A percentile compares a stretch with the other conserved stretches of the same genome.
Evolutionary conservation across 31 red algal species (phyloP).

Genomic region (Odonthalia washingtoniensis): DNA sequence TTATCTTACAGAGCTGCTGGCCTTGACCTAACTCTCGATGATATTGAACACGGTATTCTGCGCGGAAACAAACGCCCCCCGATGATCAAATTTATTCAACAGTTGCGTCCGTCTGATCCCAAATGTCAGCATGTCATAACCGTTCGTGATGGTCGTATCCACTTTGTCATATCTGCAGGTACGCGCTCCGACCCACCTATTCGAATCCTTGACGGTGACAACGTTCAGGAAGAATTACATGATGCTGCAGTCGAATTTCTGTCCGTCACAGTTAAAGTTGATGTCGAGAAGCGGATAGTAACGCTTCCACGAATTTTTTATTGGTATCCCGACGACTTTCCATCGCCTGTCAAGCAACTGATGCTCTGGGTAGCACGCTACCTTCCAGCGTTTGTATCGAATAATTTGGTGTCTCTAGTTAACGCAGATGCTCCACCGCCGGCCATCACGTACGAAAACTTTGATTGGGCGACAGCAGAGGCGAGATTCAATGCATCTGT

Average conservation of each 20-base stretch:
- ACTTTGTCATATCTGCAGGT: conserved; percentile 98
- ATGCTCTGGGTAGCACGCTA: conserved; percentile 88
- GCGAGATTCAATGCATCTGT: conserved; percentile 94
- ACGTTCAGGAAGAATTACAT: conserved; percentile 88
- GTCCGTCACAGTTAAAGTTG: conserved; percentile 74
- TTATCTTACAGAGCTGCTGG: conserved; percentile 91
- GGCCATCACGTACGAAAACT: conserved; percentile 86
- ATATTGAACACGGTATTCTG: conserved; percentile 99
- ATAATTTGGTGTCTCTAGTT: conserved; percentile 63
- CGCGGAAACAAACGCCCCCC: conserved; percentile 93
- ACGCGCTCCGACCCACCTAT: conserved; percentile 95
- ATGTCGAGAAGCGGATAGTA: conserved; percentile 64
- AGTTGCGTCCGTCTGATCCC: conserved; percentile 89
- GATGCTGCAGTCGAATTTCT: conserved; percentile 91
- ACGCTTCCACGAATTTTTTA: conserved; percentile 91
- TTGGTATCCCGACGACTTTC: conserved; percentile 97
- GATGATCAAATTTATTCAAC: conserved; percentile 84
- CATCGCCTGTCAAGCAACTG: conserved; percentile 57
- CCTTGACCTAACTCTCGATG: conserved; percentile 92
- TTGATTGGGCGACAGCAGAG: conserved; percentile 89
- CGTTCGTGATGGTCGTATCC: conserved; percentile 87
- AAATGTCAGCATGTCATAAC: conserved; percentile 85
- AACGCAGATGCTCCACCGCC: conserved; percentile 41
- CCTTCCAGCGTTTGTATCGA: conserved; percentile 59
- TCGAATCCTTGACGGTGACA: conserved; percentile 95